phyloP scores from a whole-genome alignment of 176 grass and related monocot genomes.

The Avena insularis region DNA sequence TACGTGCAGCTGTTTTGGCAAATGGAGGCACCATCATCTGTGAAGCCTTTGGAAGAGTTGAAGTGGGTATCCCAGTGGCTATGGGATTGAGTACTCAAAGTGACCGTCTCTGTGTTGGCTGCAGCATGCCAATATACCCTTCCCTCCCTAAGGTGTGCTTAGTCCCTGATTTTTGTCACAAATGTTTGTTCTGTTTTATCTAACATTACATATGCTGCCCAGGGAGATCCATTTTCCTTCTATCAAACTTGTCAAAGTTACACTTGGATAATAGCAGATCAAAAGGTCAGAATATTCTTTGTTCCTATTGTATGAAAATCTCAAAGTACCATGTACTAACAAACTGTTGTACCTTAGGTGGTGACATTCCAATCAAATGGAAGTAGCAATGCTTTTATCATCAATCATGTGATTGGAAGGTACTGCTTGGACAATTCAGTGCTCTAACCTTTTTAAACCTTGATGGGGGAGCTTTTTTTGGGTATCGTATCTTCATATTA shows the following conservation, averaged over 20 bases:
- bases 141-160: constrained; percentile 65
- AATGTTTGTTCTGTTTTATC: constrained; percentile 26
- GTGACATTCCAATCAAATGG: constrained; percentile 54
- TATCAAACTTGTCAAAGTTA: constrained; percentile 92
- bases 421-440: constrained; percentile 40
- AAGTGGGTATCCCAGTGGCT: constrained; percentile 81
- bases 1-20: constrained; percentile 69
- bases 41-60: constrained; percentile 87
- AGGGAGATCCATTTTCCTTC: constrained; percentile 98
- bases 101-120: constrained; percentile 82
- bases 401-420: constrained; percentile 82
- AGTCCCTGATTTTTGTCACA: constrained; percentile 25
- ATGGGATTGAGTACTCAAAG: constrained; percentile 83
- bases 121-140: constrained; percentile 90
- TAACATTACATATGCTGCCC: constrained; percentile 42
- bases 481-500: background rate
- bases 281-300: constrained; percentile 64
- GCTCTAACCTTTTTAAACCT: constrained; percentile 9
- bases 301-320: constrained; percentile 40
- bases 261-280: constrained; percentile 73
- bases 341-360: constrained; percentile 60
- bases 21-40: constrained; percentile 80
- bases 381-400: constrained; percentile 62
- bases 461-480: constrained; percentile 13
- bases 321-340: constrained; percentile 32